Conservation (phyloP, 108 stramenopile genomes). For the Licmophora abbreviata region DNA sequence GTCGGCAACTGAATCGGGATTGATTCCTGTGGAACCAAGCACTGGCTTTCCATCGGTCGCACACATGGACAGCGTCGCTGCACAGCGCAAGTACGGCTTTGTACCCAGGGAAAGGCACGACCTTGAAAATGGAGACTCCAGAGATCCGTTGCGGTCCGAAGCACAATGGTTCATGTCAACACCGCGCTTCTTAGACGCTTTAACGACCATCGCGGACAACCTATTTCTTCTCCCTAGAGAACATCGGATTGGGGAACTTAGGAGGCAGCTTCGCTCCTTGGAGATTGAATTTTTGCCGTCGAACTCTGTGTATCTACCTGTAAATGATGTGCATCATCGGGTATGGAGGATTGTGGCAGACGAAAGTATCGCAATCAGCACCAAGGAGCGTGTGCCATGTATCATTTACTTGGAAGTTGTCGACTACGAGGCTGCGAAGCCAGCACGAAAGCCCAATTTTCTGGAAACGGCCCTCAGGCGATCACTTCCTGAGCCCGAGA, state of each 20-base stretch:
- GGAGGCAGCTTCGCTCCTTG: conserved; percentile 40
- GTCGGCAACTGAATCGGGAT: conserved; percentile 37
- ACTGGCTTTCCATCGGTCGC: conserved; percentile 41
- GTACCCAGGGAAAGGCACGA: conserved; percentile 34
- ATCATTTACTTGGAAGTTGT: conserved; percentile 89
- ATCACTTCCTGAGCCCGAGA: neutral
- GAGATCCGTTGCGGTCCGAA: neutral
- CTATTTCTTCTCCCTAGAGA: conserved; percentile 47
- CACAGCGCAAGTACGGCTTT: conserved; percentile 47
- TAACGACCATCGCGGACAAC: conserved; percentile 64
- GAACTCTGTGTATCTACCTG: conserved; percentile 80
- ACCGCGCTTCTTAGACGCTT: conserved; percentile 72
- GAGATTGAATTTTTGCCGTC: conserved; percentile 70
- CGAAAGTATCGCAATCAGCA: conserved; percentile 82
- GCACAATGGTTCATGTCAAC: conserved; percentile 47
- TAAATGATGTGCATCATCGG: conserved; percentile 61
- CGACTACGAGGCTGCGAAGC: conserved; percentile 29
- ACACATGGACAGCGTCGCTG: conserved; percentile 53
- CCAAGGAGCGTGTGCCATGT: conserved; percentile 92
- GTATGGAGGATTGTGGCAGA: conserved; percentile 79
- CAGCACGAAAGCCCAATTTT: neutral
- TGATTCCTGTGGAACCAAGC: conserved; percentile 58
- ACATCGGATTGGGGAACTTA: conserved; percentile 43
- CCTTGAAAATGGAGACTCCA: neutral
- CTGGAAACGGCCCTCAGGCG: conserved; percentile 1